Percentiles rank a stretch among this genome's conserved stretches.
Conservation (phyloP, 148 eudicot genomes). For the Amaranthus palmeri region DNA sequence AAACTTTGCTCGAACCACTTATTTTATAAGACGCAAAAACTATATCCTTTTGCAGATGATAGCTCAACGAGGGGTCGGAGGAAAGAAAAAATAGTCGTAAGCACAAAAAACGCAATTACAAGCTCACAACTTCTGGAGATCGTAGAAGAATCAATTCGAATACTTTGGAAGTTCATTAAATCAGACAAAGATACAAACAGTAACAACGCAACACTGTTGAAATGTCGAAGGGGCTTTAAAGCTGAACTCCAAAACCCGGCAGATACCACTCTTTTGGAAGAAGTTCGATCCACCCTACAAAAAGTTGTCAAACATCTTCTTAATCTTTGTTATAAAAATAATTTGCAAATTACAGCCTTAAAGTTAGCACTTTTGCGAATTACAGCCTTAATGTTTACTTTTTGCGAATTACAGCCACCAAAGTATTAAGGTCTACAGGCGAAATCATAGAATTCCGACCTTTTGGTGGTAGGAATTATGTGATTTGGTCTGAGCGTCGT, state of each 20-base stretch:
- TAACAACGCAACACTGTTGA: not conserved
- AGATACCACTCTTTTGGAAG: slow-evolving; percentile 40
- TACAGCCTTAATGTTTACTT: no score
- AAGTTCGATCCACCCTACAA: slow-evolving; percentile 47
- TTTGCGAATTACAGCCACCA: no score
- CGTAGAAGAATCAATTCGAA: slow-evolving; percentile 73
- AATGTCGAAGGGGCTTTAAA: slow-evolving; percentile 30
- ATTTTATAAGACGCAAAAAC: not conserved
- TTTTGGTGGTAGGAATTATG: no score
- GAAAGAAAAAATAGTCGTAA: slow-evolving; percentile 41
- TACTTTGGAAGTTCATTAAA: slow-evolving; percentile 70
- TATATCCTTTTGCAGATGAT: slow-evolving; percentile 49
- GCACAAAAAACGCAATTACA: slow-evolving; percentile 53
- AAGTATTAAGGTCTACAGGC: no score
- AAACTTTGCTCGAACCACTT: not conserved
- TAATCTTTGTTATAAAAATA: not conserved
- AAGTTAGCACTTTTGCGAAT: no score
- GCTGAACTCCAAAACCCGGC: slow-evolving; percentile 46
- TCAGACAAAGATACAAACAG: slow-evolving; percentile 52
- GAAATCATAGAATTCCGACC: no score
- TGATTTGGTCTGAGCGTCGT: no score
- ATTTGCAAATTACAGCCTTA: no score
- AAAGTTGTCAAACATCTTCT: slow-evolving; percentile 39
- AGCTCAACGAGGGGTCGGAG: slow-evolving; percentile 33
- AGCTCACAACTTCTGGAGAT: slow-evolving; percentile 72